Percentiles rank a stretch among this genome's conserved stretches.
Evolutionary conservation across 345 rosid genomes (phyloP).

Genomic region (Microcos paniculata): DNA sequence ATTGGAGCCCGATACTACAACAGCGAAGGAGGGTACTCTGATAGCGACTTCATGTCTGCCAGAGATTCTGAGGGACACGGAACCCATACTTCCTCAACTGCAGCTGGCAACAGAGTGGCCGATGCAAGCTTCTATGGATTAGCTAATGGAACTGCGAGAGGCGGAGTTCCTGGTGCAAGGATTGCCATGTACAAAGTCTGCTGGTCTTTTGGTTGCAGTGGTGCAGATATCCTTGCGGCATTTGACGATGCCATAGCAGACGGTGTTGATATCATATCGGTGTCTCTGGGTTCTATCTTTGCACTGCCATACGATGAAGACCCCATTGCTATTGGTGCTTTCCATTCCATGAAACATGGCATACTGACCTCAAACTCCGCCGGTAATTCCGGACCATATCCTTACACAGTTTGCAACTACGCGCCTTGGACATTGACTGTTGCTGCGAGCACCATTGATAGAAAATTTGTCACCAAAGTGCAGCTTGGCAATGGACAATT

Average conservation of each 20-base stretch:
- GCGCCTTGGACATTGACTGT: constrained; percentile 41
- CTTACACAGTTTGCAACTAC: constrained; percentile 3
- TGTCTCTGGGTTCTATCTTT: neutral
- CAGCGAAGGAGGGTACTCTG: neutral
- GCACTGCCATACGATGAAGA: constrained; percentile 3
- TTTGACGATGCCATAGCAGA: constrained; percentile 40
- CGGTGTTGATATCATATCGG: constrained; percentile 22
- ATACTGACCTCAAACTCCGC: constrained; percentile 30
- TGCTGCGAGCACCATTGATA: constrained; percentile 38
- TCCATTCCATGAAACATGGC: constrained; percentile 34
- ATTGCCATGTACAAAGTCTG: constrained; percentile 44
- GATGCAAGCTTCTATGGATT: constrained; percentile 27
- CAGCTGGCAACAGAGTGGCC: constrained; percentile 33
- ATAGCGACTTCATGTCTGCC: constrained; percentile 16
- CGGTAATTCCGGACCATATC: constrained; percentile 27
- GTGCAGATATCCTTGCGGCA: constrained; percentile 35
- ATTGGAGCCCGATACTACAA: constrained; percentile 23
- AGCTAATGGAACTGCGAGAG: constrained; percentile 35
- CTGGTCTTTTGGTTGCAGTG: constrained; percentile 27
- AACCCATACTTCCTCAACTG: constrained; percentile 38
- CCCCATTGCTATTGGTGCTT: constrained; percentile 34
- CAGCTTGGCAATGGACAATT: constrained; percentile 38
- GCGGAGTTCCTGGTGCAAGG: constrained; percentile 35
- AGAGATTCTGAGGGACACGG: constrained; percentile 30
- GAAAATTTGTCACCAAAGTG: constrained; percentile 28